Conservation (phyloP, 352 stramenopile species). For the Phytophthora multivora region DNA sequence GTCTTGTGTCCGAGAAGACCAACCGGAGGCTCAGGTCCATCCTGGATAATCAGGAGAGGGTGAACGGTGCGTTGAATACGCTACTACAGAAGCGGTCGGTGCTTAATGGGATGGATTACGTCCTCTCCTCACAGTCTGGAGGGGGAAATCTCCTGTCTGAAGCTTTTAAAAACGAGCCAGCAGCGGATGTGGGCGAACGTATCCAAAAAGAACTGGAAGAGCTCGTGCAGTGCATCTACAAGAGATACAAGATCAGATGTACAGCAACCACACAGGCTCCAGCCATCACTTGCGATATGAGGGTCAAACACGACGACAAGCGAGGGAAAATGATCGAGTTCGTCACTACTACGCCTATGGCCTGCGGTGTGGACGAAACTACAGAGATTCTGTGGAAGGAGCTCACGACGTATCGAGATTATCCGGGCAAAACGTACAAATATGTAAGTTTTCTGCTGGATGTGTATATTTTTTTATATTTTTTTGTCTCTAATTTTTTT, state of each 20-base stretch:
- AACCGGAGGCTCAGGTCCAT: slow-evolving; percentile 36
- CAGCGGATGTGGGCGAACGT: not conserved
- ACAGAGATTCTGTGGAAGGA: slow-evolving; percentile 29
- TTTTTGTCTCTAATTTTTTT: not conserved
- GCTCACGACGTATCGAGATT: slow-evolving; percentile 24
- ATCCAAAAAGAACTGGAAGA: slow-evolving; percentile 18
- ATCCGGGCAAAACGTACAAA: slow-evolving; percentile 29
- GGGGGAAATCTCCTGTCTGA: not conserved
- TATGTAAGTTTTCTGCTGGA: slow-evolving; percentile 10
- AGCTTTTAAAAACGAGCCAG: not conserved
- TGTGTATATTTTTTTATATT: not conserved
- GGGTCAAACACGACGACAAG: slow-evolving; percentile 14
- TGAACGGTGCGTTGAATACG: slow-evolving; percentile 15
- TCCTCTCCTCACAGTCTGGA: not conserved
- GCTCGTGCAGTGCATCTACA: slow-evolving; percentile 15
- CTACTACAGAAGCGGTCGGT: slow-evolving; percentile 28
- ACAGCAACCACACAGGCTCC: not conserved
- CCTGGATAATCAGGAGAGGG: slow-evolving; percentile 27
- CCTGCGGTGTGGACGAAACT: slow-evolving; percentile 16
- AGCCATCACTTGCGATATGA: slow-evolving; percentile 28
- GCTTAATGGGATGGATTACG: slow-evolving; percentile 29
- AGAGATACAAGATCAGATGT: not conserved
- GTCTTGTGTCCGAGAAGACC: slow-evolving; percentile 29
- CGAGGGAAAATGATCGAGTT: slow-evolving; percentile 28
- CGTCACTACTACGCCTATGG: slow-evolving; percentile 31